A percentile compares a stretch with the other conserved stretches of the same genome.
Conservation (phyloP, 2,329 filamentous ascomycete species). For the Tolypocladium endophyticum region DNA sequence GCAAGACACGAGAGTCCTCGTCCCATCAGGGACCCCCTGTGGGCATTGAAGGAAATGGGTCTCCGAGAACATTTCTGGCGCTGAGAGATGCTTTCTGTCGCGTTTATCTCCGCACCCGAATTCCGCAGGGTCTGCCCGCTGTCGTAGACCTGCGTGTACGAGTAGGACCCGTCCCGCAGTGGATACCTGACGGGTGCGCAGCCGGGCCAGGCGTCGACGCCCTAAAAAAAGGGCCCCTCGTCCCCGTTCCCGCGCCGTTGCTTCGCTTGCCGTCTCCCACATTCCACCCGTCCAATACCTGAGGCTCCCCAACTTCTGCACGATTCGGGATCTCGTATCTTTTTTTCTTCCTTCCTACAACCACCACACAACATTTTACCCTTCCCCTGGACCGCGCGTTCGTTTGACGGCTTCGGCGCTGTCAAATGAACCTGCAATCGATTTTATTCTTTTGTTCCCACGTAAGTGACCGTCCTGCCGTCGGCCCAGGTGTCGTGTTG, state of each 20-base stretch:
- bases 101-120: background rate
- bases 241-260: background rate
- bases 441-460: conserved; percentile 47
- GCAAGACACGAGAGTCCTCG: background rate
- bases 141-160: no score
- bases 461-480: conserved; percentile 38
- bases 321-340: conserved; percentile 2
- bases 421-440: conserved; percentile 98
- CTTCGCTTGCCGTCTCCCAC: conserved; percentile 1
- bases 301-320: background rate
- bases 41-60: background rate
- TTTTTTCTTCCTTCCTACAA: conserved; percentile 4
- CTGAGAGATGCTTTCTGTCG: background rate
- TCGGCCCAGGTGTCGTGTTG: background rate
- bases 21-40: background rate
- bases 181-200: background rate
- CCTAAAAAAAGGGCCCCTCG: background rate
- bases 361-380: conserved; percentile 7
- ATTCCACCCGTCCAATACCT: conserved; percentile 2
- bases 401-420: conserved; percentile 75
- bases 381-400: conserved; percentile 56
- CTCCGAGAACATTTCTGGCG: background rate
- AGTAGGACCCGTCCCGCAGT: background rate
- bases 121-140: background rate
- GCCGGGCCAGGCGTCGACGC: background rate